Evolutionary conservation across 352 stramenopile genomes (phyloP), one percentile per base, ranked within the genome.

Genomic region (Aphanomyces cochlioides): DNA sequence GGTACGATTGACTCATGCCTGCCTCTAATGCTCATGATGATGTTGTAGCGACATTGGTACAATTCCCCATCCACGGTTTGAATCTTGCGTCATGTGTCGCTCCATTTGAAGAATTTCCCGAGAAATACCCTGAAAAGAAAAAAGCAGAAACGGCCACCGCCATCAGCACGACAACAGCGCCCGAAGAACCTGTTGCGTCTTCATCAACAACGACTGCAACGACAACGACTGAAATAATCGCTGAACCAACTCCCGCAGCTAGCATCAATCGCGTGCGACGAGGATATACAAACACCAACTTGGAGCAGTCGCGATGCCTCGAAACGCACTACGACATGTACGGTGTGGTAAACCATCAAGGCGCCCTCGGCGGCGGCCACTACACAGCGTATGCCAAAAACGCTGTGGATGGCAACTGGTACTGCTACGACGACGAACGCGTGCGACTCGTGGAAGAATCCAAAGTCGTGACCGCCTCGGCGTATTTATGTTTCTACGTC

Each of bases 41-140:
- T 15, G 2, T 34, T 59, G n/a, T 65, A 73, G 83, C 89, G 34
- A 96, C 90, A 36, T 85, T 98, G 10, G 96, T 99, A 7, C 81
- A 98, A 73, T 99, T 99, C 74, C 96, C 96, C 8, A 92, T 99
- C 53, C 83, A 98, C 73, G 89, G 86, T 5, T 78, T 99, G 7
- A 96, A 99, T 78, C 79, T 99, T 15, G 86, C 81, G 12, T 82
- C 77, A 5, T 98, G 93, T 73, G 83, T 98, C 15, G 88, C 88
- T 17, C 85, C 87, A 5, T 87, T 93, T 73, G 75, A 88, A 40
- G 87, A 95, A 48, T 79, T 88, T 40, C 87, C 87, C 0, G 82
- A 89, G 15, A 88, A 88, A 40, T 95, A 95, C 60, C 85, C 87
- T 4, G 79, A 66, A 36, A 75, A 75, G 45, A 53, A 53, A 28